These are phyloP conservation scores for Globisporangium heterothallicum DNA, from an alignment of 352 stramenopile genomes.

Conservation along the genomic window DNA sequence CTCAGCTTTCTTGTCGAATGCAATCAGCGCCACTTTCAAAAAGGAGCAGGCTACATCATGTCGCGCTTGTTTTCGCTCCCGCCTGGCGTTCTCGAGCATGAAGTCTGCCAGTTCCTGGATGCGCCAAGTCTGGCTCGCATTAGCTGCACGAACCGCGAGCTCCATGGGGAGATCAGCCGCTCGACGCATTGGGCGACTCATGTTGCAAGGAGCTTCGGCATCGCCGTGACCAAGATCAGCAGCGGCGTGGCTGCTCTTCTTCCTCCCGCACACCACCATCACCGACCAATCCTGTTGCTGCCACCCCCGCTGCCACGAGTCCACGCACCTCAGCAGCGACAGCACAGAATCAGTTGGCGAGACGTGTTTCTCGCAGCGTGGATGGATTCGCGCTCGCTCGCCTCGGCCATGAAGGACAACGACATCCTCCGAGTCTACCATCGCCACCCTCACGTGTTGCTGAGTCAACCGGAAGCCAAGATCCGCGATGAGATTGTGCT, in stretches of 20 bases:
- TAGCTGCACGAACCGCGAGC: constrained; percentile 24
- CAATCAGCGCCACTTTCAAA: background rate
- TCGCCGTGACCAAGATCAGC: constrained; percentile 23
- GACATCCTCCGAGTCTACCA: constrained; percentile 35
- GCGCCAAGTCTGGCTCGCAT: constrained; percentile 27
- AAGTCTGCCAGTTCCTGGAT: constrained; percentile 45
- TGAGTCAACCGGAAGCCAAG: constrained; percentile 26
- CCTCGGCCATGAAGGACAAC: constrained; percentile 18
- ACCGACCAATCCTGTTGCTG: background rate
- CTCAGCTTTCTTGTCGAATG: too few species aligned
- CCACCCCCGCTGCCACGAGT: background rate
- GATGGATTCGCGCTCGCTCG: constrained; percentile 26
- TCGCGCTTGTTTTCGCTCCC: constrained; percentile 23
- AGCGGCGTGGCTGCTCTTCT: background rate
- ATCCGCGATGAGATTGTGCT: constrained; percentile 58
- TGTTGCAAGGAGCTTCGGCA: constrained; percentile 35
- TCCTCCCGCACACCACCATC: background rate
- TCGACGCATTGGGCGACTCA: constrained; percentile 35
- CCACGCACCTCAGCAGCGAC: background rate
- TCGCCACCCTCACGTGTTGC: constrained; percentile 18
- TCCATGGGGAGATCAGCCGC: constrained; percentile 27
- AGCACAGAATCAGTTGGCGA: constrained; percentile 29
- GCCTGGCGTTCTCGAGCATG: constrained; percentile 29
- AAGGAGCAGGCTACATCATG: constrained; percentile 3
- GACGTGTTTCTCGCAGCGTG: constrained; percentile 38